Percentiles rank a stretch among this genome's conserved stretches.
phyloP scores from a whole-genome alignment of 805 yeast genomes.

The Yarrowia divulgata region DNA sequence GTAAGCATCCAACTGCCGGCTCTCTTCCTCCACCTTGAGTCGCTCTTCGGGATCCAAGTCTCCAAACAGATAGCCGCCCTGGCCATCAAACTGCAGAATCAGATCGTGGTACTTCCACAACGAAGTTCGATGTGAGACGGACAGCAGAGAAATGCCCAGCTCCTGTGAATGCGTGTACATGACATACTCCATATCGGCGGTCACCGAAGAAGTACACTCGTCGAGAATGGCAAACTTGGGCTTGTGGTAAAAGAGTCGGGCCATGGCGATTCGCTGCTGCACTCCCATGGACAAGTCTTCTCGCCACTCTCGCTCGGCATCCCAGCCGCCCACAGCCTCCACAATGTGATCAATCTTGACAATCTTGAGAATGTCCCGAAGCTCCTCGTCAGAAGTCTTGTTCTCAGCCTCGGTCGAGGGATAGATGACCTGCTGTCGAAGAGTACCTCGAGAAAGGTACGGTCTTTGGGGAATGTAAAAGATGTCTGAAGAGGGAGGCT shows the following conservation, averaged over 20 bases:
- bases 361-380: slow-evolving; percentile 50
- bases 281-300: slow-evolving; percentile 90
- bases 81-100: slow-evolving; percentile 85
- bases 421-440: slow-evolving; percentile 87
- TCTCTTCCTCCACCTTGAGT: slow-evolving; percentile 77
- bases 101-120: slow-evolving; percentile 90
- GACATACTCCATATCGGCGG: slow-evolving; percentile 87
- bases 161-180: slow-evolving; percentile 85
- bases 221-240: slow-evolving; percentile 95
- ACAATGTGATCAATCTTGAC: slow-evolving; percentile 50
- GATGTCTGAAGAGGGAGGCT: slow-evolving; percentile 71
- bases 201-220: slow-evolving; percentile 94
- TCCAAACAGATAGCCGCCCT: slow-evolving; percentile 69
- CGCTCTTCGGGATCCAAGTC: slow-evolving; percentile 76
- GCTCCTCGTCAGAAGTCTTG: slow-evolving; percentile 49
- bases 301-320: slow-evolving; percentile 79
- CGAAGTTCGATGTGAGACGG: slow-evolving; percentile 92
- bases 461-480: slow-evolving; percentile 94
- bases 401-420: slow-evolving; percentile 72
- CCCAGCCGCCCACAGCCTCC: slow-evolving; percentile 62
- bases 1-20: slow-evolving; percentile 69
- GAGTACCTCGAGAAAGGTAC: slow-evolving; percentile 78
- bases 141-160: slow-evolving; percentile 78
- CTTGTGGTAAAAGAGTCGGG: slow-evolving; percentile 85
- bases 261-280: slow-evolving; percentile 93